These are phyloP conservation scores for Peterozyma toletana DNA, from an alignment of 805 yeast species.

Conservation along the genomic window DNA sequence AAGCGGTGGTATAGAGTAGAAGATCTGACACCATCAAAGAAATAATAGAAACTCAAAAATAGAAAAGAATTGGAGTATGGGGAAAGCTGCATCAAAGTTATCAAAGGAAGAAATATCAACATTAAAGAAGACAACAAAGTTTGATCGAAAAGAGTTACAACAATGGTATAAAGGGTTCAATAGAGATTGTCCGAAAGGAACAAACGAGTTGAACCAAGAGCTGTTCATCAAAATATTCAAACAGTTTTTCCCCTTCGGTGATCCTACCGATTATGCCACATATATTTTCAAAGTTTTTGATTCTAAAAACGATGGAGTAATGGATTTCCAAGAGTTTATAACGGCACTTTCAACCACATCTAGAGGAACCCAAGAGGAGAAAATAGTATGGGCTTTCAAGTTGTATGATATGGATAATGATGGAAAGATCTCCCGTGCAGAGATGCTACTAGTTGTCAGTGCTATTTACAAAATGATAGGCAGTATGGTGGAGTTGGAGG, in stretches of 20 bases:
- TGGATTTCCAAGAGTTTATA: constrained; percentile 90
- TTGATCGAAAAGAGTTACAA: constrained; percentile 88
- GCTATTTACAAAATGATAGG: constrained; percentile 96
- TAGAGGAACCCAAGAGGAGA: constrained; percentile 79
- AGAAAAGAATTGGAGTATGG: constrained; percentile 43
- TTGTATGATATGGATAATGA: constrained; percentile 78
- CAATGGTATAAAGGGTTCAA: constrained; percentile 98
- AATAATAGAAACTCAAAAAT: no score
- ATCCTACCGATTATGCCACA: constrained; percentile 85
- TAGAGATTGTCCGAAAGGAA: constrained; percentile 87
- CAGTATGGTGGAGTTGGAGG: constrained; percentile 80
- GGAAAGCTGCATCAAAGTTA: constrained; percentile 87
- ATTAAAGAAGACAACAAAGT: constrained; percentile 79
- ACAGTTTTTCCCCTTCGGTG: constrained; percentile 98
- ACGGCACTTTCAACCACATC: constrained; percentile 81
- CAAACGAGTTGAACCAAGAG: constrained; percentile 59
- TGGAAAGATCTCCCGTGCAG: constrained; percentile 70
- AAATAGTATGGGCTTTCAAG: constrained; percentile 83
- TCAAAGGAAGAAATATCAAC: constrained; percentile 85
- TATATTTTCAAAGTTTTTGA: constrained; percentile 88
- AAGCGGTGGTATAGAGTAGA: no score
- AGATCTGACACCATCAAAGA: no score
- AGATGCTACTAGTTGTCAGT: constrained; percentile 69
- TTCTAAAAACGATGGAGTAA: constrained; percentile 66
- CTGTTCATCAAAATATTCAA: constrained; percentile 90